These are phyloP conservation scores for Candida broadrunensis DNA, from an alignment of 805 yeast genomes.

Conservation along the genomic window DNA sequence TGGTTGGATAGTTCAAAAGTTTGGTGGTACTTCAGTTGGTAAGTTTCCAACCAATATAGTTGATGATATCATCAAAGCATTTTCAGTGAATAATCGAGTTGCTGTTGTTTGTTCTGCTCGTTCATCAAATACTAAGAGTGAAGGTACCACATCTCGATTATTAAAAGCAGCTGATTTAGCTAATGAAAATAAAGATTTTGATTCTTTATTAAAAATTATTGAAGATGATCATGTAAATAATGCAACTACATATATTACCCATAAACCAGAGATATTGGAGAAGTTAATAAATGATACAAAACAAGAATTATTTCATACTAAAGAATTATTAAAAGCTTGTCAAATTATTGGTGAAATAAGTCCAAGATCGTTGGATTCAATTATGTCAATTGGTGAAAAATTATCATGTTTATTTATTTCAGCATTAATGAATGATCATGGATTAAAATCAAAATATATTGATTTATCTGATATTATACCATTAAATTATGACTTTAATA, in stretches of 20 bases:
- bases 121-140: slow-evolving; percentile 84
- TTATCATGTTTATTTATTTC: slow-evolving; percentile 88
- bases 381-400: slow-evolving; percentile 94
- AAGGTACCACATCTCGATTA: slow-evolving; percentile 91
- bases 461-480: slow-evolving; percentile 77
- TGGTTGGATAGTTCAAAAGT: slow-evolving; percentile 71
- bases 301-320: slow-evolving; percentile 64
- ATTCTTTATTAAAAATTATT: slow-evolving; percentile 59
- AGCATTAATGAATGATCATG: slow-evolving; percentile 76
- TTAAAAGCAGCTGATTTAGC: slow-evolving; percentile 82
- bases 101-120: slow-evolving; percentile 97
- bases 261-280: slow-evolving; percentile 40
- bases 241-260: slow-evolving; percentile 53
- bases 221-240: slow-evolving; percentile 76
- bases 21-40: slow-evolving; percentile 97
- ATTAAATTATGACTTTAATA: slow-evolving; percentile 49
- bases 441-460: slow-evolving; percentile 72
- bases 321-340: slow-evolving; percentile 77
- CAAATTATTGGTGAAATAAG: slow-evolving; percentile 89
- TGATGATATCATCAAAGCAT: slow-evolving; percentile 74
- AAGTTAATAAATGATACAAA: slow-evolving; percentile 58
- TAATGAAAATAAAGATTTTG: slow-evolving; percentile 56
- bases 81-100: slow-evolving; percentile 58
- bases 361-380: slow-evolving; percentile 80
- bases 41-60: slow-evolving; percentile 86